These are phyloP conservation scores for Lactarius hatsudake DNA, from an alignment of 768 basidiomycete species.

Conservation along the genomic window DNA sequence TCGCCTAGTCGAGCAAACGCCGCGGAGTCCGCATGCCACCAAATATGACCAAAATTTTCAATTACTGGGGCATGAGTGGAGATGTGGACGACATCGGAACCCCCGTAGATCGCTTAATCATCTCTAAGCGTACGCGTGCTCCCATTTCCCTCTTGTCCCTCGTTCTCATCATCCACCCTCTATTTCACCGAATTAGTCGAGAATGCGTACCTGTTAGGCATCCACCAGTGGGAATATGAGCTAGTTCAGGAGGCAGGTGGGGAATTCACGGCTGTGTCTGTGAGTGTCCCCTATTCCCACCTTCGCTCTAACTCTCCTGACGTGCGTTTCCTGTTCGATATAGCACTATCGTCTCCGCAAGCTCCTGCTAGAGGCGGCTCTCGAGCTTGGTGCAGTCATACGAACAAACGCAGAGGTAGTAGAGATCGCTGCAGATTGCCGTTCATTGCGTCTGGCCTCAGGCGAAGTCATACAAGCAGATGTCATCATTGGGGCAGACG, in stretches of 20 bases:
- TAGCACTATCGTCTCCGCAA: slow-evolving; percentile 37
- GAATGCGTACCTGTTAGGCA: slow-evolving; percentile 31
- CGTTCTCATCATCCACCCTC: neutral
- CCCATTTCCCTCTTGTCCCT: neutral
- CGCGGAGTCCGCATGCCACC: slow-evolving; percentile 37
- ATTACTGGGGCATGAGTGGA: slow-evolving; percentile 37
- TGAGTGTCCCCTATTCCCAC: slow-evolving; percentile 20
- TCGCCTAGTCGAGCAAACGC: slow-evolving; percentile 13
- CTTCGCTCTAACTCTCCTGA: too few relatives aligned
- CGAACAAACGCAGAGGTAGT: slow-evolving; percentile 33
- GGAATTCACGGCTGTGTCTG: slow-evolving; percentile 34
- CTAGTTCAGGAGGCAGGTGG: slow-evolving; percentile 34
- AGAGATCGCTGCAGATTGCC: slow-evolving; percentile 28
- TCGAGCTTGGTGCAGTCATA: slow-evolving; percentile 30
- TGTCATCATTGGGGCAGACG: slow-evolving; percentile 40
- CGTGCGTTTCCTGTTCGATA: neutral
- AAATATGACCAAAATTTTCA: slow-evolving; percentile 39
- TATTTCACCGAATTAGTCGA: slow-evolving; percentile 13
- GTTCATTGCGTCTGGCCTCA: slow-evolving; percentile 32
- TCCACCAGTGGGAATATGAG: slow-evolving; percentile 33
- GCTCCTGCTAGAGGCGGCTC: slow-evolving; percentile 35
- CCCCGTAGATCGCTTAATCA: slow-evolving; percentile 28
- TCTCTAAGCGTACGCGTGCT: slow-evolving; percentile 31
- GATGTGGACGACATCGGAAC: slow-evolving; percentile 30
- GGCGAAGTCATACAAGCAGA: slow-evolving; percentile 37